A percentile compares a stretch with the other conserved stretches of the same genome.
phyloP scores from a whole-genome alignment of 805 yeast genomes.

The Groenewaldozyma tartarivorans region DNA sequence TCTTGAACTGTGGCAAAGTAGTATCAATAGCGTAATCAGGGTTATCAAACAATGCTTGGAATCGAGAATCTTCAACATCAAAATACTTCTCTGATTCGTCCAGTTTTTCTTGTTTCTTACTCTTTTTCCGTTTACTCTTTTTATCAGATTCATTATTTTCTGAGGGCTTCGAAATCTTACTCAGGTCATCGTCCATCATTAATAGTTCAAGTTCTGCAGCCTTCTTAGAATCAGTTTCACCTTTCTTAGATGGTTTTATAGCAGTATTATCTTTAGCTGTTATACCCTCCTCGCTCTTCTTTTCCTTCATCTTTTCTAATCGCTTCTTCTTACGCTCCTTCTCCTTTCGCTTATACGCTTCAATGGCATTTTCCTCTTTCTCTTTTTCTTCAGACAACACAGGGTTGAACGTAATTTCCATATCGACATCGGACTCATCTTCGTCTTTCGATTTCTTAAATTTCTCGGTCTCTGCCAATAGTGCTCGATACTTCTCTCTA shows the following conservation, averaged over 20 bases:
- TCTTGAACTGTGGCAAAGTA: conserved; percentile 78
- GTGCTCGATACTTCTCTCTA: conserved; percentile 49
- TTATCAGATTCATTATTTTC: conserved; percentile 60
- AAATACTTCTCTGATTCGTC: conserved; percentile 41
- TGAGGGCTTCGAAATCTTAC: background rate
- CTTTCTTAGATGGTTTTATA: conserved; percentile 13
- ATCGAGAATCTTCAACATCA: conserved; percentile 76
- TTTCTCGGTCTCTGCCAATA: conserved; percentile 22
- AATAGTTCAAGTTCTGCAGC: conserved; percentile 67
- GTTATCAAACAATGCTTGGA: conserved; percentile 69
- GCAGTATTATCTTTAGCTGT: conserved; percentile 24
- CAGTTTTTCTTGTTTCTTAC: conserved; percentile 29
- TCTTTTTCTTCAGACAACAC: conserved; percentile 47
- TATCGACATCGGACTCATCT: conserved; percentile 46
- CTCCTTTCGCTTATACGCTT: conserved; percentile 74
- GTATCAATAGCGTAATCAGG: conserved; percentile 95
- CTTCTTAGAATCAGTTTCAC: conserved; percentile 31
- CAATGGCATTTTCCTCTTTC: conserved; percentile 62
- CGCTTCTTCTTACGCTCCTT: conserved; percentile 86
- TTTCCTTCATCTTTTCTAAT: conserved; percentile 61
- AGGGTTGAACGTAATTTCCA: conserved; percentile 95
- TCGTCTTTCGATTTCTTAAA: conserved; percentile 9
- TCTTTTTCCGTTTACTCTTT: conserved; percentile 39
- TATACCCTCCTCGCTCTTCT: conserved; percentile 42
- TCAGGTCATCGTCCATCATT: conserved; percentile 51